Percentiles rank a stretch among this genome's conserved stretches.
These are phyloP conservation scores for Penicillium robsamsonii DNA, from an alignment of 495 filamentous ascomycete genomes.

Conservation along the genomic window DNA sequence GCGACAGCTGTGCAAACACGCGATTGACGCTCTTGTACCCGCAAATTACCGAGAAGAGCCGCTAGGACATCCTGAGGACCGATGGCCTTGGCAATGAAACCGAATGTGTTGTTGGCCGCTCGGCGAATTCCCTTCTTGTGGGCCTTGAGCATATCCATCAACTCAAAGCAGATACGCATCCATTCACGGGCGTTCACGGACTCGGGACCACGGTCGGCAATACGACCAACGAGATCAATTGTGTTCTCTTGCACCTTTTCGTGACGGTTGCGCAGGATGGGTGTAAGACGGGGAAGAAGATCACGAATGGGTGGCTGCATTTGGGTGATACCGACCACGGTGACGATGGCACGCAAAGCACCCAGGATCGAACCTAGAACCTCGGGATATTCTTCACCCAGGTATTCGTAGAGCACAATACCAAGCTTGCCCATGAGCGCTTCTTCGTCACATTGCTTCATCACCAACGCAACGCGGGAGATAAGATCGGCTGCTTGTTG, in stretches of 20 bases:
- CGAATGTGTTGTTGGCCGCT: conserved; percentile 99
- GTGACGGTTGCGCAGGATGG: conserved; percentile 96
- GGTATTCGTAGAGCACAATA: conserved; percentile 95
- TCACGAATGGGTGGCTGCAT: conserved; percentile 99
- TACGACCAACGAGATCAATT: conserved; percentile 98
- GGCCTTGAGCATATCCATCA: conserved; percentile 98
- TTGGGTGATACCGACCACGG: conserved; percentile 94
- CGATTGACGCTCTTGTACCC: conserved; percentile 95
- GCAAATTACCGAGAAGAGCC: conserved; percentile 91
- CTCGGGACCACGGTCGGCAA: conserved; percentile 94
- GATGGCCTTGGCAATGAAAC: conserved; percentile 99
- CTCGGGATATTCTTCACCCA: conserved; percentile 98
- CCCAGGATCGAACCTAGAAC: conserved; percentile 96
- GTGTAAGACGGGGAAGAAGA: conserved; percentile 89
- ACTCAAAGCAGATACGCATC: conserved; percentile 99
- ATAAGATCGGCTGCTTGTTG: conserved; percentile 97
- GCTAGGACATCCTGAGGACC: conserved; percentile 97
- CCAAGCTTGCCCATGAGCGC: conserved; percentile 93
- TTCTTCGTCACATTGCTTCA: conserved; percentile 98
- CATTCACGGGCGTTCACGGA: conserved; percentile 95
- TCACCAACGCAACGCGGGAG: conserved; percentile 93
- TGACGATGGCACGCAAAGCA: conserved; percentile 93
- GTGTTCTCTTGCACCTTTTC: conserved; percentile 99
- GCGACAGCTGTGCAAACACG: conserved; percentile 98
- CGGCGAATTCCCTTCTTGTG: conserved; percentile 99